These are phyloP conservation scores for Alternaria arborescens DNA, from an alignment of 2,329 filamentous ascomycete species.

Conservation along the genomic window DNA sequence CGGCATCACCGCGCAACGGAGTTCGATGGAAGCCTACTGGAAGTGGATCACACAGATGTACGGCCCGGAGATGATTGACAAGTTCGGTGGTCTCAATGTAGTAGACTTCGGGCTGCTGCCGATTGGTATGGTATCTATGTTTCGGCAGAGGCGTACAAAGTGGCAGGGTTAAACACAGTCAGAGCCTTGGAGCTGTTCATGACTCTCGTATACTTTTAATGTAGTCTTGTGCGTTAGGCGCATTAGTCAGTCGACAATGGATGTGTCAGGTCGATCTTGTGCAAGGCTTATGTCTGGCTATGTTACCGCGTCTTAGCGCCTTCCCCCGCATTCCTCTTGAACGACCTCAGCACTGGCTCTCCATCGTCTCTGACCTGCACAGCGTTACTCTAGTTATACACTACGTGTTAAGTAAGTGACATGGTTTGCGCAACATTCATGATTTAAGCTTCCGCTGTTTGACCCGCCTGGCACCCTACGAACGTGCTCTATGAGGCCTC, in stretches of 20 bases:
- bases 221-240: background rate
- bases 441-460: background rate
- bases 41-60: conserved; percentile 51
- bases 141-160: conserved; percentile 43
- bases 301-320: conserved; percentile 2
- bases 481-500: background rate
- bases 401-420: background rate
- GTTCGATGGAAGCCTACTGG: conserved; percentile 47
- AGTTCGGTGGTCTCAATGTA: conserved; percentile 46
- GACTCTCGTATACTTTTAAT: background rate
- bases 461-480: background rate
- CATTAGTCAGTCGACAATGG: background rate
- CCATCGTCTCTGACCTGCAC: background rate
- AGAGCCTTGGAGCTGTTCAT: background rate
- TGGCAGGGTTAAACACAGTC: conserved; percentile 37
- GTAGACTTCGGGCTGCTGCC: conserved; percentile 47
- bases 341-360: background rate
- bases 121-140: conserved; percentile 49
- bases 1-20: conserved; percentile 36
- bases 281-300: background rate
- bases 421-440: background rate
- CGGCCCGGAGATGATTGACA: conserved; percentile 44
- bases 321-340: conserved; percentile 2
- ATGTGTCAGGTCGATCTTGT: background rate
- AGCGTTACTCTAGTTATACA: background rate